Percentiles rank a stretch among this genome's conserved stretches.
Conservation (phyloP, 148 eudicot species). For the Amaranthus palmeri region DNA sequence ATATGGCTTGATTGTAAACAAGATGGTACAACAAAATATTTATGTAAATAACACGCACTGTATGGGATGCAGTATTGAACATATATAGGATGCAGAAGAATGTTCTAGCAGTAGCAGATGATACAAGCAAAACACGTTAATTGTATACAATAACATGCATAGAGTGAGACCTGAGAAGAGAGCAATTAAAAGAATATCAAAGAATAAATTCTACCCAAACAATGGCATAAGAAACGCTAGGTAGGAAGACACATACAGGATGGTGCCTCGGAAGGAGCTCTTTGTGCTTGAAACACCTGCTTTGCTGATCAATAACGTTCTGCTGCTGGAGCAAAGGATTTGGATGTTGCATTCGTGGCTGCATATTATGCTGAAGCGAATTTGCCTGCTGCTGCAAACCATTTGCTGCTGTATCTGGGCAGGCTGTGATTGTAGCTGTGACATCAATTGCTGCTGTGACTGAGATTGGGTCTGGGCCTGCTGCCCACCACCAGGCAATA, state of each 20-base stretch:
- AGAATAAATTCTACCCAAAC: background rate
- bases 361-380: slow-evolving; percentile 65
- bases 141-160: background rate
- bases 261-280: slow-evolving; percentile 66
- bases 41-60: background rate
- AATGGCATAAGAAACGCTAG: background rate
- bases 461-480: slow-evolving; percentile 59
- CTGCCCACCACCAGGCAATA: slow-evolving; percentile 53
- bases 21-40: background rate
- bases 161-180: background rate
- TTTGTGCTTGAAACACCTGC: slow-evolving; percentile 66
- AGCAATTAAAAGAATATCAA: background rate
- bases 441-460: slow-evolving; percentile 65
- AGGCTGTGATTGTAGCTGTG: slow-evolving; percentile 79
- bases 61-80: background rate
- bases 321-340: slow-evolving; percentile 71
- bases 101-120: background rate
- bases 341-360: slow-evolving; percentile 67
- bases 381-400: slow-evolving; percentile 65
- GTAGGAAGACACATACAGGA: slow-evolving; percentile 52
- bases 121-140: background rate
- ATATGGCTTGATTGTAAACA: background rate
- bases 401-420: slow-evolving; percentile 64
- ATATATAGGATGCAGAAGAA: background rate
- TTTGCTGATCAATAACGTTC: slow-evolving; percentile 74